A percentile compares a stretch with the other conserved stretches of the same genome.
These are phyloP conservation scores for Clarireedia monteithiana DNA, from an alignment of 2,329 filamentous ascomycete species.

Conservation along the genomic window DNA sequence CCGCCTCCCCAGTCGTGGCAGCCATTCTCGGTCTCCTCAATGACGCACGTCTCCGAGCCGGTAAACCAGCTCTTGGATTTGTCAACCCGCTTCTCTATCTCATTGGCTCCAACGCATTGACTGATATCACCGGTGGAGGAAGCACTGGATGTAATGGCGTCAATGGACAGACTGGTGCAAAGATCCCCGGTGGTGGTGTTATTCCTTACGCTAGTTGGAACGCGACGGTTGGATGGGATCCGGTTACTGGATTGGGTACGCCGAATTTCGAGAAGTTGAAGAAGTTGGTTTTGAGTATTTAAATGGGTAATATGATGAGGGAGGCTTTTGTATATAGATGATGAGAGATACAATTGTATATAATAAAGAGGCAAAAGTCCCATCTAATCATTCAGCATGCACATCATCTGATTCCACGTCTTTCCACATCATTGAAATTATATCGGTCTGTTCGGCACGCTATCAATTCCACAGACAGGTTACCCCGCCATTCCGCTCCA, in stretches of 20 bases:
- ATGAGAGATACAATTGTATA: no score
- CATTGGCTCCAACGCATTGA: constrained; percentile 28
- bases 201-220: constrained; percentile 20
- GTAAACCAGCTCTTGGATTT: constrained; percentile 36
- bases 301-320: not conserved
- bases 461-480: no score
- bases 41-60: constrained; percentile 46
- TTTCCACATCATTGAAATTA: no score
- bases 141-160: constrained; percentile 30
- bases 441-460: no score
- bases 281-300: constrained; percentile 6
- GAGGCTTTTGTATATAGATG: no score
- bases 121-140: constrained; percentile 32
- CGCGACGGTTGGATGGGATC: constrained; percentile 29
- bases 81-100: constrained; percentile 35
- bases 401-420: no score
- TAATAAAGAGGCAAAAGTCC: no score
- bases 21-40: constrained; percentile 54
- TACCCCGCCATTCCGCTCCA: no score
- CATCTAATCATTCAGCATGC: no score
- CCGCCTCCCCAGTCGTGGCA: constrained; percentile 47
- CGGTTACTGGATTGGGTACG: constrained; percentile 32
- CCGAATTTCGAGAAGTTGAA: constrained; percentile 22
- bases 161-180: constrained; percentile 9
- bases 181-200: constrained; percentile 9